These are phyloP conservation scores for Mucor piriformis DNA, from an alignment of 371 early-diverging fungal species.

Conservation along the genomic window DNA sequence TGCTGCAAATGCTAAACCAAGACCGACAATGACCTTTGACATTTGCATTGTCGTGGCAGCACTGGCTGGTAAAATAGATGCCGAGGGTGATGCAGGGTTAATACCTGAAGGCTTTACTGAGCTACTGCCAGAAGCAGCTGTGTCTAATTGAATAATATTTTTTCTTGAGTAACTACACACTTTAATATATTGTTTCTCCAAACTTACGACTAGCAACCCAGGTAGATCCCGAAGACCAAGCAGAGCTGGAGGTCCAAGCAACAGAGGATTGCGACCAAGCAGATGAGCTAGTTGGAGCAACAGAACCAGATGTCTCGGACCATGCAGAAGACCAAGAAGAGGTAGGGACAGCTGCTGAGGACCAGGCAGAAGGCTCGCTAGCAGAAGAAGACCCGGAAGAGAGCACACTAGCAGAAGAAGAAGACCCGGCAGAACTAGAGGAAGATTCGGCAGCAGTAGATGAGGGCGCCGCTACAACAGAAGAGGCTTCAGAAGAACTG, in stretches of 20 bases:
- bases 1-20: slow-evolving; percentile 4
- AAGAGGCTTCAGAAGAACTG: background rate
- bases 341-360: background rate
- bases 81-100: background rate
- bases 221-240: slow-evolving; percentile 1
- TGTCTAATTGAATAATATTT: background rate
- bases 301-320: background rate
- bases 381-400: background rate
- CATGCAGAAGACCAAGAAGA: background rate
- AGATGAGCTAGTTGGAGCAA: slow-evolving; percentile 6
- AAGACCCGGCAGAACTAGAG: background rate
- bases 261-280: slow-evolving; percentile 1
- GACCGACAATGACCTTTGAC: slow-evolving; percentile 5
- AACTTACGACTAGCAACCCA: slow-evolving; percentile 2
- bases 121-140: background rate
- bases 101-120: background rate
- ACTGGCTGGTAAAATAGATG: slow-evolving; percentile 4
- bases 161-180: background rate
- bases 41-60: background rate
- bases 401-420: background rate
- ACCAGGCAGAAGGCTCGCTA: background rate
- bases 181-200: background rate
- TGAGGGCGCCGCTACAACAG: background rate
- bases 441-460: background rate
- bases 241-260: background rate